Evolutionary conservation across 2,329 filamentous ascomycete species (phyloP), one percentile per base, ranked within the genome.

Genomic region (Botrytis hyacinthi): DNA sequence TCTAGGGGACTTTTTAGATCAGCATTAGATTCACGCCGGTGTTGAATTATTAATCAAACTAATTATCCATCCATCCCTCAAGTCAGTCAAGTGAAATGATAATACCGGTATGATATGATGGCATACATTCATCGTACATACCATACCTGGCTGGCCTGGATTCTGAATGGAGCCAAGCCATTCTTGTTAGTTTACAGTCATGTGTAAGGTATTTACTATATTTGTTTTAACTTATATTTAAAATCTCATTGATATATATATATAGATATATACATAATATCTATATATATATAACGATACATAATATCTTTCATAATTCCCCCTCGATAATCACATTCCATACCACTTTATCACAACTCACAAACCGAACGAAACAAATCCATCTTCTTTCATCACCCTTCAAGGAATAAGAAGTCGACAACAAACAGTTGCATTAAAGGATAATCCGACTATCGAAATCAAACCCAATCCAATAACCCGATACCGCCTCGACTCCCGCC

Each of bases 401-500:
- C 67, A 44, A 60, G 54, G 67, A 70, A 60, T 63, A 63, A 32
- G 32, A 63, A 71, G 18, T 63, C 69, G 69, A 71, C 69, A 71
- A 71, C 69, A 63, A 71, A 71, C 57, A 63, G 69, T 54, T 71
- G 69, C 69, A 71, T 62, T 62, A 71, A 62, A 62, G 32, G 29
- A 71, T 16, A 70, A 35, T 70, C 68, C 46, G 40, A 44, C 54
- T 70, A 60, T 70, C 51, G 48, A 60, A 70, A 42, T 22, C n/a
- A 29, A 26, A 70, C 29, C 29, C 37, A 40, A 12, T 40, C 51
- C 46, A 42, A 48, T 59, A 48, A 29, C 44, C 59, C 70, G 70
- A 72, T 72, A 68, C 63, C 70, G 70, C 70, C 70, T 72, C 40
- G 37, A 37, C 44, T 65, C 69, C 46, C 62, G 62, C 59, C 48